A percentile compares a stretch with the other conserved stretches of the same genome.
Evolutionary conservation across 2,329 filamentous ascomycete genomes (phyloP).

Genomic region (Trichophyton schoenleinii): DNA sequence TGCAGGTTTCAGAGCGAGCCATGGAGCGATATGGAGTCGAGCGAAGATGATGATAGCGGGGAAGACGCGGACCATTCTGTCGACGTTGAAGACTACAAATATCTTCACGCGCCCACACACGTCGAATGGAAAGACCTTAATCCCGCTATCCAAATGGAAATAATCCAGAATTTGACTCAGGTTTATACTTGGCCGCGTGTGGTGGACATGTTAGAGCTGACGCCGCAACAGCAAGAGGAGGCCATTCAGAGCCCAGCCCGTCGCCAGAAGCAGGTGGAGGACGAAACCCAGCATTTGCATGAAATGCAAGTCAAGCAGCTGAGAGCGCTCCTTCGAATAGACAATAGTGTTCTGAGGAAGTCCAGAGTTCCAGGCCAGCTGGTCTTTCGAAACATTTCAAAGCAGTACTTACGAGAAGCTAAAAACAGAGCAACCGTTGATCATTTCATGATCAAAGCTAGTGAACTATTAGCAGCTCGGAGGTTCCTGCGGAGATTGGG

Average conservation of each 20-base stretch:
- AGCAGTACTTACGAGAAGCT: slow-evolving; percentile 12
- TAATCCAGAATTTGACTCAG: slow-evolving; percentile 23
- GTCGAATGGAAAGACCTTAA: slow-evolving; percentile 25
- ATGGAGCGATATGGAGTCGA: slow-evolving; percentile 8
- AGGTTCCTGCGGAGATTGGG: slow-evolving; percentile 21
- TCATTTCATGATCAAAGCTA: slow-evolving; percentile 20
- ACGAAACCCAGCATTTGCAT: slow-evolving; percentile 20
- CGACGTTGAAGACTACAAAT: slow-evolving; percentile 7
- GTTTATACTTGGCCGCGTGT: slow-evolving; percentile 15
- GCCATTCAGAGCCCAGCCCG: slow-evolving; percentile 12
- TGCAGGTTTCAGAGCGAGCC: neutral
- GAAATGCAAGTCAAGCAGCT: slow-evolving; percentile 28
- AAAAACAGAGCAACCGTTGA: slow-evolving; percentile 12
- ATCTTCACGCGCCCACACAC: slow-evolving; percentile 6
- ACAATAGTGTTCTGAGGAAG: slow-evolving; percentile 20
- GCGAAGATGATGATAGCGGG: slow-evolving; percentile 7
- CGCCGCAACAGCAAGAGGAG: slow-evolving; percentile 14
- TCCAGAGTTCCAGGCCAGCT: slow-evolving; percentile 19
- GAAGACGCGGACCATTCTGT: slow-evolving; percentile 2
- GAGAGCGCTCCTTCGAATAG: slow-evolving; percentile 20
- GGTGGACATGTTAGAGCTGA: slow-evolving; percentile 19
- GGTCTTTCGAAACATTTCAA: slow-evolving; percentile 19
- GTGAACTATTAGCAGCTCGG: slow-evolving; percentile 23
- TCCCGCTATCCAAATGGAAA: slow-evolving; percentile 24
- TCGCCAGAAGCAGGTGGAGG: slow-evolving; percentile 19